Evolutionary conservation across 2,329 filamentous ascomycete species (phyloP), one percentile per base, ranked within the genome.

Genomic region (Stagonosporopsis chrysanthemi): DNA sequence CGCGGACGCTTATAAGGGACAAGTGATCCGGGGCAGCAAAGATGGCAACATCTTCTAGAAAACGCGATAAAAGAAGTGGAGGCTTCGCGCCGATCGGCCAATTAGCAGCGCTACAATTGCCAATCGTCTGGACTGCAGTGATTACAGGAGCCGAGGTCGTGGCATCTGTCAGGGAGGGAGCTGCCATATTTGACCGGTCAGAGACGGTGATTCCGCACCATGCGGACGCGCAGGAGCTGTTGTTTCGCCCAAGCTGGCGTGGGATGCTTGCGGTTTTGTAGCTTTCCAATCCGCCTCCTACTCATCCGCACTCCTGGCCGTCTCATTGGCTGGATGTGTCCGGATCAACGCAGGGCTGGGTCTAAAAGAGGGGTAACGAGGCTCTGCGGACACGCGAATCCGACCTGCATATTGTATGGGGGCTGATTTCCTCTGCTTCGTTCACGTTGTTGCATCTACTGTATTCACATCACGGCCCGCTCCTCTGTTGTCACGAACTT

Each of bases 91-190:
- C 48, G 39, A 35, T 11, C 22, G 26, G 57, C 67, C 66, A 70
- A 70, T 68, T 60, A 68, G 19, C 28, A 5, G 8, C 38, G 11
- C 35, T 9, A 11, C 19, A 48, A 43, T 44, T 31, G 35, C 41
- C 29, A 35, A 36, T 28, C 47, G 56, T 67, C 67, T 61, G 54
- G 67, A 62, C 58, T 58, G 52, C 57, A 24, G 49, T 56, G 66
- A 64, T 70, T 64, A 67, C 67, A 57, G 63, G 61, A 66, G 56
- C 65, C 54, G 49, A 50, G 46, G 41, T 36, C 36, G 19, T 44
- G 22, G 22, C 39, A 12, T 43, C 29, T 9, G 39, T 28, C 41
- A 44, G 42, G 52, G 56, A 57, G 38, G 40, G 36, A 36, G 42
- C 46, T 52, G 59, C 51, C 54, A 58, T 41, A 40, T 54, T 54